phyloP scores from a whole-genome alignment of 495 filamentous ascomycete species.

The Annulohypoxylon nitens region DNA sequence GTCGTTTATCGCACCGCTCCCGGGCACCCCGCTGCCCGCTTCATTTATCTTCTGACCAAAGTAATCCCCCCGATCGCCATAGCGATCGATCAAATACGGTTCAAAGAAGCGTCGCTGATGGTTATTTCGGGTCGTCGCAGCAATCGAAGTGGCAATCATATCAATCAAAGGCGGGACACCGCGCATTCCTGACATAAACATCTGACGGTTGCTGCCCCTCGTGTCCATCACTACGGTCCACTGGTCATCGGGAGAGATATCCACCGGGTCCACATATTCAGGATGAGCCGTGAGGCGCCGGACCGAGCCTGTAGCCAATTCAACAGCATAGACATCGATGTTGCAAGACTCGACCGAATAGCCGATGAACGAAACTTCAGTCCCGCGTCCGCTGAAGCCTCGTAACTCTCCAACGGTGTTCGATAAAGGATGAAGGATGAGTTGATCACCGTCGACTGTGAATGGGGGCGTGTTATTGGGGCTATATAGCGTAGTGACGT shows the following conservation, averaged over 20 bases:
- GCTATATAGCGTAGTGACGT: constrained; percentile 38
- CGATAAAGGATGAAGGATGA: constrained; percentile 38
- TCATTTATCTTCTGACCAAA: constrained; percentile 50
- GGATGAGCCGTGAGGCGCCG: constrained; percentile 51
- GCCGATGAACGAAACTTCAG: constrained; percentile 50
- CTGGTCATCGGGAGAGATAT: constrained; percentile 50
- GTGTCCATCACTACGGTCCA: constrained; percentile 48
- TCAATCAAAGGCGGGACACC: constrained; percentile 48
- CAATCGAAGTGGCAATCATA: constrained; percentile 23
- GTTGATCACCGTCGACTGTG: constrained; percentile 31
- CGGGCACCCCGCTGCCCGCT: constrained; percentile 42
- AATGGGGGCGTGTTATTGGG: constrained; percentile 1
- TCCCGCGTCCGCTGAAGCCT: constrained; percentile 49
- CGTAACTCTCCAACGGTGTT: constrained; percentile 51
- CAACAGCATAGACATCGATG: constrained; percentile 50
- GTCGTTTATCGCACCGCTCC: constrained; percentile 45
- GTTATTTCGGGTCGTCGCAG: constrained; percentile 49
- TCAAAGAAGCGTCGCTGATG: constrained; percentile 49
- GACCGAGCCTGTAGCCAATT: constrained; percentile 45
- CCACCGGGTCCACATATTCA: constrained; percentile 52
- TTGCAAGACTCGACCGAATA: constrained; percentile 49
- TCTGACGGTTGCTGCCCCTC: constrained; percentile 36
- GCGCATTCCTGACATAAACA: constrained; percentile 50
- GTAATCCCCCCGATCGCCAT: constrained; percentile 49
- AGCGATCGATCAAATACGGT: constrained; percentile 46